These are phyloP conservation scores for Coniochaeta sp. DNA, from an alignment of 2,329 filamentous ascomycete species.

Conservation along the genomic window DNA sequence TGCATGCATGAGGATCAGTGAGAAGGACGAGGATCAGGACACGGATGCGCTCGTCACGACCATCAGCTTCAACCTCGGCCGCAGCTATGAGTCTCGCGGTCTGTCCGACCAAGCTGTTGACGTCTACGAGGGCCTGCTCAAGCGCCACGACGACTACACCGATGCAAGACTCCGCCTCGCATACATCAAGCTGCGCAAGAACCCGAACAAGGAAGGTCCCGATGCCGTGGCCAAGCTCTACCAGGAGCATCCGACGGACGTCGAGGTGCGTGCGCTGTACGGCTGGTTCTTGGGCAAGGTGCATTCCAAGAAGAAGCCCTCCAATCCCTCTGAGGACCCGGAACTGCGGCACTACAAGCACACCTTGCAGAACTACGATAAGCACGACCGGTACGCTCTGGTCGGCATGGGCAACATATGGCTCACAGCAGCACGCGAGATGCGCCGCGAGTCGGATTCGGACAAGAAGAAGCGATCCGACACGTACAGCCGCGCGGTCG, in stretches of 20 bases:
- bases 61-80: slow-evolving; percentile 92
- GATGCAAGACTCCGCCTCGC: slow-evolving; percentile 84
- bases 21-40: slow-evolving; percentile 65
- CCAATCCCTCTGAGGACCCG: slow-evolving; percentile 78
- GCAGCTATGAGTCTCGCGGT: slow-evolving; percentile 83
- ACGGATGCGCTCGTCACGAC: slow-evolving; percentile 90
- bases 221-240: slow-evolving; percentile 81
- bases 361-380: slow-evolving; percentile 87
- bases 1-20: slow-evolving; percentile 77
- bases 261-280: slow-evolving; percentile 88
- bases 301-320: slow-evolving; percentile 69
- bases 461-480: slow-evolving; percentile 87
- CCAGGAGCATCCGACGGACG: slow-evolving; percentile 72
- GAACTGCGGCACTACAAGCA: slow-evolving; percentile 96
- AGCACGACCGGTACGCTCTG: slow-evolving; percentile 94
- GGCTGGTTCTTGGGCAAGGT: slow-evolving; percentile 90
- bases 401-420: slow-evolving; percentile 96
- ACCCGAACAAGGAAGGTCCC: slow-evolving; percentile 77
- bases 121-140: slow-evolving; percentile 79
- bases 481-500: slow-evolving; percentile 84
- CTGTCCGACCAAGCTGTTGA: slow-evolving; percentile 76
- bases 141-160: slow-evolving; percentile 83
- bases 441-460: slow-evolving; percentile 81
- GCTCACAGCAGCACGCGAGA: slow-evolving; percentile 80
- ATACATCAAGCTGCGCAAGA: slow-evolving; percentile 78